Evolutionary conservation across 345 rosid species (phyloP).

Genomic region (Citrus unshiu): DNA sequence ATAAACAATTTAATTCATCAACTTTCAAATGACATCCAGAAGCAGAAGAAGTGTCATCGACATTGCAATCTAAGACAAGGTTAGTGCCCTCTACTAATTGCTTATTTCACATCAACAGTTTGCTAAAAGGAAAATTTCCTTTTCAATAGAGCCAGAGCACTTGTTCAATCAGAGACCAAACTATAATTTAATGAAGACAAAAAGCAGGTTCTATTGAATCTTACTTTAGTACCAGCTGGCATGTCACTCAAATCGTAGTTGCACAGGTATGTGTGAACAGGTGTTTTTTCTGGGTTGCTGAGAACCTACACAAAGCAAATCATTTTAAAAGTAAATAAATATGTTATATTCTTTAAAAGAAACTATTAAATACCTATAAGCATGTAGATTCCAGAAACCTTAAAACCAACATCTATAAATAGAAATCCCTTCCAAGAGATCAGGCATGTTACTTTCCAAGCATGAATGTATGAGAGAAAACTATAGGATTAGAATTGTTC

Average conservation of each 20-base stretch:
- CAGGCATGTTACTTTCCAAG: not conserved
- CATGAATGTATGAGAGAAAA: not conserved
- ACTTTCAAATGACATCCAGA: not conserved
- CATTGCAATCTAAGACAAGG: not conserved
- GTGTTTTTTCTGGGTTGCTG: constrained; percentile 98
- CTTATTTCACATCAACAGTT: not conserved
- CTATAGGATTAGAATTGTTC: not conserved
- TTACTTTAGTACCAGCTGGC: constrained; percentile 86
- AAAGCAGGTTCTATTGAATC: constrained; percentile 9
- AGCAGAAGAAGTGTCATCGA: not conserved
- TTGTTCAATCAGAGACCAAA: not conserved
- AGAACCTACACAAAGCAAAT: constrained; percentile 57
- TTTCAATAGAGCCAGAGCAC: not conserved
- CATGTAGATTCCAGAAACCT: not conserved
- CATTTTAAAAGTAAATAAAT: constrained; percentile 10
- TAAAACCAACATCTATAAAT: not conserved
- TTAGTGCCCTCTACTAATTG: not conserved
- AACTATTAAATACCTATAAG: not conserved
- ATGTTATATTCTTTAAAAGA: not conserved
- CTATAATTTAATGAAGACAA: not conserved
- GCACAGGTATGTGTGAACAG: constrained; percentile 92
- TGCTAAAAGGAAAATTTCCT: not conserved
- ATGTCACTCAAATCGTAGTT: constrained; percentile 93
- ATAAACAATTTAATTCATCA: not conserved
- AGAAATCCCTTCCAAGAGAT: not conserved